Evolutionary conservation across 768 basidiomycete species (phyloP).

Genomic region (Russula compacta): DNA sequence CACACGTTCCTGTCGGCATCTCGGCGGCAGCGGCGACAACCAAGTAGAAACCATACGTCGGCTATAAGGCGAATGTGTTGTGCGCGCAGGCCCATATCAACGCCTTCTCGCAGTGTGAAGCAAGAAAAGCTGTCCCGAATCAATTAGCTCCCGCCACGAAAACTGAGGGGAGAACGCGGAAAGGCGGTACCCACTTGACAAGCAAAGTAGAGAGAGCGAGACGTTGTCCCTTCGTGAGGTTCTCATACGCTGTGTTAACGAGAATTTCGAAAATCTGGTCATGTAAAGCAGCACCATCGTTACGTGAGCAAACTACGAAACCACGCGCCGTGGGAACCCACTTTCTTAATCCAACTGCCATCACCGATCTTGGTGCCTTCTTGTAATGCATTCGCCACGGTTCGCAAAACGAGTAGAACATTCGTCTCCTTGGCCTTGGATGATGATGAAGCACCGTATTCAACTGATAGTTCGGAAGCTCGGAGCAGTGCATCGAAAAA

Average conservation of each 20-base stretch:
- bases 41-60: slow-evolving; percentile 31
- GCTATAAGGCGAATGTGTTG: slow-evolving; percentile 38
- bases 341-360: slow-evolving; percentile 45
- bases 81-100: slow-evolving; percentile 33
- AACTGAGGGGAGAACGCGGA: neutral
- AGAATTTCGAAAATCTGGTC: slow-evolving; percentile 50
- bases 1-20: neutral
- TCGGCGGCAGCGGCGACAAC: neutral
- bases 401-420: slow-evolving; percentile 67
- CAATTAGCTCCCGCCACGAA: slow-evolving; percentile 7
- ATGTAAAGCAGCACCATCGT: neutral
- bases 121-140: slow-evolving; percentile 51
- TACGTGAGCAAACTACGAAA: neutral
- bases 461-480: slow-evolving; percentile 54
- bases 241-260: slow-evolving; percentile 39
- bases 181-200: slow-evolving; percentile 63
- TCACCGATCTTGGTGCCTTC: slow-evolving; percentile 38
- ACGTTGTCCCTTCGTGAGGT: slow-evolving; percentile 60
- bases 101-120: slow-evolving; percentile 35
- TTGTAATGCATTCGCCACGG: slow-evolving; percentile 70
- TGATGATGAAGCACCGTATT: slow-evolving; percentile 45
- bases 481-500: slow-evolving; percentile 57
- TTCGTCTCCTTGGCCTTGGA: slow-evolving; percentile 79
- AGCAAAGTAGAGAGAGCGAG: slow-evolving; percentile 73
- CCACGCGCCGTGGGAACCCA: slow-evolving; percentile 22